Evolutionary conservation across 306 rosid genomes (phyloP).

Genomic region (Trifolium pratense): DNA sequence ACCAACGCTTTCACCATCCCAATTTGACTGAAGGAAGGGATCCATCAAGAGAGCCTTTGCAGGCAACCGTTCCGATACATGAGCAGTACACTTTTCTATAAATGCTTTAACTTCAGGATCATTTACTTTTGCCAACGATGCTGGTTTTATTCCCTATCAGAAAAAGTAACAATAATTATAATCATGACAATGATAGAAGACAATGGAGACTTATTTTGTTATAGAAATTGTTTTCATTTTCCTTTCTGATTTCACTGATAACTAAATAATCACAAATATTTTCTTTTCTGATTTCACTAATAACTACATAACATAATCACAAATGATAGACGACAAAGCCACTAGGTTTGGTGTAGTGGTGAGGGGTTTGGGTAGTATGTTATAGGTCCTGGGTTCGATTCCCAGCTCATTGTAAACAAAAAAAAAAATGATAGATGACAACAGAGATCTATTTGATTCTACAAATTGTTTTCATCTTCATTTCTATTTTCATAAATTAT

Average conservation of each 20-base stretch:
- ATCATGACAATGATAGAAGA: slow-evolving; percentile 15
- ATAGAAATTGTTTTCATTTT: neutral
- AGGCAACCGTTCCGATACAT: slow-evolving; percentile 77
- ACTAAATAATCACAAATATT: no score
- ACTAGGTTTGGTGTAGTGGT: no score
- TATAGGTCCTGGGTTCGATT: no score
- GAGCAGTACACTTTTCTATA: slow-evolving; percentile 83
- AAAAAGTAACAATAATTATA: slow-evolving; percentile 35
- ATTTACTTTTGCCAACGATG: slow-evolving; percentile 80
- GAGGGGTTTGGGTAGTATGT: no score
- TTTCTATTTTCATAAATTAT: neutral
- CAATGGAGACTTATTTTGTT: neutral
- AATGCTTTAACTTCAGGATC: slow-evolving; percentile 73
- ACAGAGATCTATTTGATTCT: neutral
- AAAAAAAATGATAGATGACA: neutral
- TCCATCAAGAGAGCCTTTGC: slow-evolving; percentile 85
- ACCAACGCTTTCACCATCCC: slow-evolving; percentile 55
- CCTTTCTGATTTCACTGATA: neutral
- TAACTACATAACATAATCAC: neutral
- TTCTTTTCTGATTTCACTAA: neutral
- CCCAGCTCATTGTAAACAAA: no score
- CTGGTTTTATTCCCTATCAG: slow-evolving; percentile 92
- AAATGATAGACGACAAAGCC: neutral
- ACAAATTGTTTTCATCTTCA: neutral
- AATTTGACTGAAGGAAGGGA: slow-evolving; percentile 78